Evolutionary conservation across 2,329 filamentous ascomycete species (phyloP).

Genomic region (Epichloe baconii): DNA sequence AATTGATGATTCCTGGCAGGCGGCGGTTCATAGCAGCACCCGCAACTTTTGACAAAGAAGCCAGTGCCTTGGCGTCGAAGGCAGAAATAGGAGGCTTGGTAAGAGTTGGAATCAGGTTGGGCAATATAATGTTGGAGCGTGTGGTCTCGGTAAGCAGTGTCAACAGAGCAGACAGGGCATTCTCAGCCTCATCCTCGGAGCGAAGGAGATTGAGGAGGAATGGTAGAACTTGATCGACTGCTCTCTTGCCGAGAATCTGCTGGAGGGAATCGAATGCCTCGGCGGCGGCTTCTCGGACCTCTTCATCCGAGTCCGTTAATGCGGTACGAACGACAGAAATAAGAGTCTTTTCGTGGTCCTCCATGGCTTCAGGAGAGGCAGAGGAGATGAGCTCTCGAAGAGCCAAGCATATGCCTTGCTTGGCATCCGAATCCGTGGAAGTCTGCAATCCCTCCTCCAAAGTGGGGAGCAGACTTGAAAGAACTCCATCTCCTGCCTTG

Average conservation of each 20-base stretch:
- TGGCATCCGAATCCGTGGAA: slow-evolving; percentile 82
- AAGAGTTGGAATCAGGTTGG: slow-evolving; percentile 88
- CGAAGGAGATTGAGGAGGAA: slow-evolving; percentile 83
- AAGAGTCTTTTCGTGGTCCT: slow-evolving; percentile 89
- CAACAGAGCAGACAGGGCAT: slow-evolving; percentile 81
- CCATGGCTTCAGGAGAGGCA: slow-evolving; percentile 74
- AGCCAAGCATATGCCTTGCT: slow-evolving; percentile 94
- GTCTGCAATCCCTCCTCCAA: slow-evolving; percentile 82
- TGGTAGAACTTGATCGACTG: slow-evolving; percentile 89
- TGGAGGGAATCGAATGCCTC: slow-evolving; percentile 95
- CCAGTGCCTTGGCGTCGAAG: slow-evolving; percentile 90
- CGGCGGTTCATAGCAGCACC: slow-evolving; percentile 82
- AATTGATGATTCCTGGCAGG: slow-evolving; percentile 80
- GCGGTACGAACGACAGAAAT: slow-evolving; percentile 90
- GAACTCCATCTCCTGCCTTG: slow-evolving; percentile 87
- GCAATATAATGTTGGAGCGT: slow-evolving; percentile 89
- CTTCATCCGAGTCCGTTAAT: slow-evolving; percentile 75
- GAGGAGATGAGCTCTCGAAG: slow-evolving; percentile 86
- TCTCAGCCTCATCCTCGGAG: slow-evolving; percentile 74
- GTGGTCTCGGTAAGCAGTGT: slow-evolving; percentile 90
- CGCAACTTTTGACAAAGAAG: slow-evolving; percentile 85
- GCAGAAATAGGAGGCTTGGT: slow-evolving; percentile 79
- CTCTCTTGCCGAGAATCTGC: slow-evolving; percentile 83
- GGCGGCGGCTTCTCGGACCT: slow-evolving; percentile 88
- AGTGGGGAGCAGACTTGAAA: slow-evolving; percentile 77